phyloP scores from a whole-genome alignment of 768 basidiomycete genomes.

The Trametes gibbosa region DNA sequence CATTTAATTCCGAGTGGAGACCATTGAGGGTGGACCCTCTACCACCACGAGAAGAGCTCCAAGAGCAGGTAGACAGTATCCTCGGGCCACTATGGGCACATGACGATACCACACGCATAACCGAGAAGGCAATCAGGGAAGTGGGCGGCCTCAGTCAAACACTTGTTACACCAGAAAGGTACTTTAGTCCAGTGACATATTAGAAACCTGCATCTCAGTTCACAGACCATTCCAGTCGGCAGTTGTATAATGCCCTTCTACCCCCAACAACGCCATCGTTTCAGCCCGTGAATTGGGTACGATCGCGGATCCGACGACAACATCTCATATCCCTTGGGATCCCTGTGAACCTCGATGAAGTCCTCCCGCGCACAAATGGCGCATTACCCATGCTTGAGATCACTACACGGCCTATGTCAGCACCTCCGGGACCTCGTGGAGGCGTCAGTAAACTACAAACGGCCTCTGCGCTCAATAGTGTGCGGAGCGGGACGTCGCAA shows the following conservation, averaged over 20 bases:
- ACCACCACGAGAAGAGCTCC: slow-evolving; percentile 54
- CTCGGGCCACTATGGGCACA: slow-evolving; percentile 64
- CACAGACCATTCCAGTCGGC: slow-evolving; percentile 54
- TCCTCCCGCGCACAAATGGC: slow-evolving; percentile 63
- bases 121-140: slow-evolving; percentile 73
- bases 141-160: slow-evolving; percentile 80
- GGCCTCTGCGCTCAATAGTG: slow-evolving; percentile 40
- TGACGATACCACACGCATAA: slow-evolving; percentile 50
- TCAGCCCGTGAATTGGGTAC: slow-evolving; percentile 91
- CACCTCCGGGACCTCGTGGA: slow-evolving; percentile 63
- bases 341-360: slow-evolving; percentile 93
- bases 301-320: slow-evolving; percentile 86
- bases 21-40: slow-evolving; percentile 64
- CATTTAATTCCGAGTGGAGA: slow-evolving; percentile 47
- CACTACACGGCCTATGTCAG: slow-evolving; percentile 76
- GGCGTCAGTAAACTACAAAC: slow-evolving; percentile 32
- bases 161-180: slow-evolving; percentile 76
- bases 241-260: slow-evolving; percentile 69
- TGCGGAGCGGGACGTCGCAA: slow-evolving; percentile 51
- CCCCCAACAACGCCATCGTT: slow-evolving; percentile 67
- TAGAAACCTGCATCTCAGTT: slow-evolving; percentile 21
- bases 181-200: slow-evolving; percentile 16
- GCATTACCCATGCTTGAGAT: slow-evolving; percentile 82
- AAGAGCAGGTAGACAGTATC: slow-evolving; percentile 61
- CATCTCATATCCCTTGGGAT: slow-evolving; percentile 90